Conservation (phyloP, 2,329 filamentous ascomycete genomes). For the Trichoderma atroviride region DNA sequence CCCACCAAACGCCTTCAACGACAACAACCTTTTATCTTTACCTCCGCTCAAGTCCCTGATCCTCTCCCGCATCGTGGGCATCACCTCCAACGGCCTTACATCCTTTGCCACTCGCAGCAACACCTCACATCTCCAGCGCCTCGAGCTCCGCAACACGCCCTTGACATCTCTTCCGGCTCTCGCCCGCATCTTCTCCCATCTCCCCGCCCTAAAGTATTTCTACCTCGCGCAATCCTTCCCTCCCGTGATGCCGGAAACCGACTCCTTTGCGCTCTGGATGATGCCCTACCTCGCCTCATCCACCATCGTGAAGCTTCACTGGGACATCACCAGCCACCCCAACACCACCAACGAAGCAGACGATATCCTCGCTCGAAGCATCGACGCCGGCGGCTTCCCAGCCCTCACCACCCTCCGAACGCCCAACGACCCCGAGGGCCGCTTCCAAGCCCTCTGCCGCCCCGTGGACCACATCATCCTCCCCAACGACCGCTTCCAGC, state of each 20-base stretch:
- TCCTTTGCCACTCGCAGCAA: slow-evolving; percentile 55
- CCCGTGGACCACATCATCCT: slow-evolving; percentile 60
- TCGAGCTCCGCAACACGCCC: slow-evolving; percentile 60
- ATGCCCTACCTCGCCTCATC: slow-evolving; percentile 64
- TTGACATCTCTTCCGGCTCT: slow-evolving; percentile 60
- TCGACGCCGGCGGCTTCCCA: slow-evolving; percentile 65
- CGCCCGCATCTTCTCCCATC: slow-evolving; percentile 61
- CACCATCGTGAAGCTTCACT: slow-evolving; percentile 59
- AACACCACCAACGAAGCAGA: slow-evolving; percentile 55
- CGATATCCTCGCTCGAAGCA: slow-evolving; percentile 64
- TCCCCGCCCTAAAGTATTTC: slow-evolving; percentile 53
- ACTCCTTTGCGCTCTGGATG: slow-evolving; percentile 59
- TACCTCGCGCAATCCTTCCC: slow-evolving; percentile 58
- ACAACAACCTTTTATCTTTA: slow-evolving; percentile 56
- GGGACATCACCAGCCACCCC: slow-evolving; percentile 62
- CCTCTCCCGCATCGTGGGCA: slow-evolving; percentile 57
- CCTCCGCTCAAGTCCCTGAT: slow-evolving; percentile 59
- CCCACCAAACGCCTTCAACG: slow-evolving; percentile 59
- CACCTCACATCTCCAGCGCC: slow-evolving; percentile 49
- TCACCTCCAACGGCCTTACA: slow-evolving; percentile 60
- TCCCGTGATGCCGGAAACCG: slow-evolving; percentile 58
- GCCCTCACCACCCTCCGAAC: slow-evolving; percentile 60
- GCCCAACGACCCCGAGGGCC: slow-evolving; percentile 69
- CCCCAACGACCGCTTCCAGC: slow-evolving; percentile 50
- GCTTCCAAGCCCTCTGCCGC: slow-evolving; percentile 69